A percentile compares a stretch with the other conserved stretches of the same genome.
Evolutionary conservation across 208 protist species (phyloP).

Genomic region (Acanthamoeba sp.): DNA sequence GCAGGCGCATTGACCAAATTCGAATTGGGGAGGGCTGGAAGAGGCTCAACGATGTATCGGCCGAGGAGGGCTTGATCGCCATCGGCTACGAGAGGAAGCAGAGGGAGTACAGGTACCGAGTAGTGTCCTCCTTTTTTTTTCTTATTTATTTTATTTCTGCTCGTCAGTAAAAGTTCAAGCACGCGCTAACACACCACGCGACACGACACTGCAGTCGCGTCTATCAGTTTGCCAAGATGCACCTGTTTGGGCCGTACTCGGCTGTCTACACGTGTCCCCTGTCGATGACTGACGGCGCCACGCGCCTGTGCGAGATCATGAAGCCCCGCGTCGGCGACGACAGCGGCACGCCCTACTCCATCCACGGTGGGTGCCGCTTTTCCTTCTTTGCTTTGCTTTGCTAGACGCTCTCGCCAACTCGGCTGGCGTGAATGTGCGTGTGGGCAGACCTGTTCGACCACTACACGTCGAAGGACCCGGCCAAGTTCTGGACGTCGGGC

Average conservation of each 20-base stretch:
- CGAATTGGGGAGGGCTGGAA: slow-evolving; percentile 67
- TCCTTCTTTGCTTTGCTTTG: neutral
- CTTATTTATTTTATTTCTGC: no score
- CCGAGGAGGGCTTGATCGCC: slow-evolving; percentile 77
- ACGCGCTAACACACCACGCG: neutral
- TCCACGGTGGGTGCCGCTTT: neutral
- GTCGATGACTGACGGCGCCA: slow-evolving; percentile 83
- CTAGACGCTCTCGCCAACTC: no score
- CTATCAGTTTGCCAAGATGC: slow-evolving; percentile 80
- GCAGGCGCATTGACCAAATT: slow-evolving; percentile 78
- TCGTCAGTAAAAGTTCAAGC: neutral
- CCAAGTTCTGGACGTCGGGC: slow-evolving; percentile 80
- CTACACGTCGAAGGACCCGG: slow-evolving; percentile 74
- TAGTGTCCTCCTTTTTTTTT: no score
- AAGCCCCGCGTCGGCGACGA: slow-evolving; percentile 22
- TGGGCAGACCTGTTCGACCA: slow-evolving; percentile 66
- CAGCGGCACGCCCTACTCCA: slow-evolving; percentile 13
- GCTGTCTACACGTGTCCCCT: slow-evolving; percentile 79
- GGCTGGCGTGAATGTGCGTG: neutral
- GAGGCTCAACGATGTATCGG: slow-evolving; percentile 72
- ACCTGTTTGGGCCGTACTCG: slow-evolving; percentile 74
- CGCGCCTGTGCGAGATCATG: slow-evolving; percentile 72
- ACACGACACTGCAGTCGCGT: slow-evolving; percentile 20
- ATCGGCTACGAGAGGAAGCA: slow-evolving; percentile 74
- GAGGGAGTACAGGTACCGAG: slow-evolving; percentile 36